phyloP scores from a whole-genome alignment of 2,329 filamentous ascomycete species.

The Ophiosphaerella korrae region DNA sequence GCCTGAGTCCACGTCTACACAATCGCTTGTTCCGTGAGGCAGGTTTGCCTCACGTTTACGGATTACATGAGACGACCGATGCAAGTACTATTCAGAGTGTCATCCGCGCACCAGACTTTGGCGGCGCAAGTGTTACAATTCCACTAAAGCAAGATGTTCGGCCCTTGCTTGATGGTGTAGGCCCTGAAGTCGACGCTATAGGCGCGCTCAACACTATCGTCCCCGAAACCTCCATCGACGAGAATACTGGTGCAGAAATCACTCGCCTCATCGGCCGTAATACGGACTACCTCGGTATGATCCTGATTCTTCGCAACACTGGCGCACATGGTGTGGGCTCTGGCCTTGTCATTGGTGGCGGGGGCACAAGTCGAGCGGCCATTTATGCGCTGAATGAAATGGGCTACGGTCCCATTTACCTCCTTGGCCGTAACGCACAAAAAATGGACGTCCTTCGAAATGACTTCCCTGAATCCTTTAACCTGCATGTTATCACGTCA shows the following conservation, averaged over 20 bases:
- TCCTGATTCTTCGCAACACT: conserved; percentile 72
- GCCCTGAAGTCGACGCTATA: conserved; percentile 78
- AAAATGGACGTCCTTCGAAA: conserved; percentile 71
- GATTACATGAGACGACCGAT: conserved; percentile 72
- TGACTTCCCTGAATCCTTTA: conserved; percentile 75
- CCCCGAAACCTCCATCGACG: conserved; percentile 53
- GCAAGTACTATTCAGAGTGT: conserved; percentile 64
- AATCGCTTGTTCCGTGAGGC: conserved; percentile 78
- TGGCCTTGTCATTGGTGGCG: conserved; percentile 85
- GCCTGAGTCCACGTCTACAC: conserved; percentile 86
- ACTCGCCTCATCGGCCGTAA: conserved; percentile 79
- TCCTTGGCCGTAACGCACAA: conserved; percentile 75
- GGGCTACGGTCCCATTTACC: conserved; percentile 83
- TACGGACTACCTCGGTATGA: conserved; percentile 95
- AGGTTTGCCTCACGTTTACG: conserved; percentile 86
- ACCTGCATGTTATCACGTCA: conserved; percentile 62
- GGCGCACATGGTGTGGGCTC: conserved; percentile 57
- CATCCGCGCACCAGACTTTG: conserved; percentile 76
- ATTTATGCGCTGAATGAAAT: conserved; percentile 86
- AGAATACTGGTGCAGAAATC: conserved; percentile 47
- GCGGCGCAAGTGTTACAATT: conserved; percentile 93
- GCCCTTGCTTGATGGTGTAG: conserved; percentile 76
- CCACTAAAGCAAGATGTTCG: conserved; percentile 92
- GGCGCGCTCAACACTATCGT: conserved; percentile 96
- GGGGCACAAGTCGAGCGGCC: conserved; percentile 89